These are phyloP conservation scores for Pseudogymnoascus sp. DNA, from an alignment of 2,329 filamentous ascomycete species.

Conservation along the genomic window DNA sequence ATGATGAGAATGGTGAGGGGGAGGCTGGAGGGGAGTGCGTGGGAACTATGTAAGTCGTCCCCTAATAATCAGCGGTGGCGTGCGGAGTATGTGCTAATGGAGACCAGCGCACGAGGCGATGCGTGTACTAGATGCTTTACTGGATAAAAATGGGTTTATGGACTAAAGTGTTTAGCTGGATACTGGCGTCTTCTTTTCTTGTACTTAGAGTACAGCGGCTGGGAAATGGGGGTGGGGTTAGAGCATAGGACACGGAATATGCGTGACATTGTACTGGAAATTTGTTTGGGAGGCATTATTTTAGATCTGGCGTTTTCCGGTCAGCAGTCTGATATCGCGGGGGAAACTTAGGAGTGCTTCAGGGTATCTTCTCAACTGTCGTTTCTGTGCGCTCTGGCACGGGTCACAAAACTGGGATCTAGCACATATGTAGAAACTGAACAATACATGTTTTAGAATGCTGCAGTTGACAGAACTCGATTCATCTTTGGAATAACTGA, in stretches of 20 bases:
- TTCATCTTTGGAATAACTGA: neutral
- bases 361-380: neutral
- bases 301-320: neutral
- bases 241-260: neutral
- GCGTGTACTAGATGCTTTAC: slow-evolving; percentile 10
- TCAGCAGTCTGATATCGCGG: neutral
- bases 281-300: neutral
- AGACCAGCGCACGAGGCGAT: slow-evolving; percentile 8
- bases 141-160: slow-evolving; percentile 12
- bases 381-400: neutral
- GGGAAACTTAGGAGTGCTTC: neutral
- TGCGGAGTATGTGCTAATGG: neutral
- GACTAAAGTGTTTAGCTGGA: neutral
- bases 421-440: neutral
- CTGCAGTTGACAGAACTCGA: neutral
- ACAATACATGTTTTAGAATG: neutral
- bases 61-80: neutral
- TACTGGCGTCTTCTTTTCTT: neutral
- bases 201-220: neutral
- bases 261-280: neutral
- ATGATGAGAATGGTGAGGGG: slow-evolving; percentile 4
- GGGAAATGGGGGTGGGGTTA: neutral
- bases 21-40: slow-evolving; percentile 1
- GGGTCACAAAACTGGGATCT: neutral
- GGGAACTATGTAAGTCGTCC: slow-evolving; percentile 10